Evolutionary conservation across 352 stramenopile genomes (phyloP), one percentile per base, ranked within the genome.

Genomic region (Lagenidium giganteum): DNA sequence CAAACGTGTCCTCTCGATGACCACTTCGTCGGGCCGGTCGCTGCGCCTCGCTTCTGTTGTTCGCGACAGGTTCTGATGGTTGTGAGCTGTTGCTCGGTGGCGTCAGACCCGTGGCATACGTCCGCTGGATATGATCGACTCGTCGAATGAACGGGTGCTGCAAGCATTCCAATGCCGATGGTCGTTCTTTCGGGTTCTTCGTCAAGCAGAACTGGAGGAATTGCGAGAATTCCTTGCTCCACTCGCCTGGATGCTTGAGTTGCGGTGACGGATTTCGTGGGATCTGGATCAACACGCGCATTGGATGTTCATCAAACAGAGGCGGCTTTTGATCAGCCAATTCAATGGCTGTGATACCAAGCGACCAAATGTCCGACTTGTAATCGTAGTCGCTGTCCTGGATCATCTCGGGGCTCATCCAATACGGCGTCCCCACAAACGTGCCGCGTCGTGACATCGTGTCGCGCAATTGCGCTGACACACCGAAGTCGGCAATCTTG

Each of bases 341-440:
- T 54, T 97, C 89, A 37, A 97, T 88, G 8, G 80, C 75, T 5
- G 87, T 96, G 54, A 97, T 93, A 8, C 82, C 84, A n/a, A 95
- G 61, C 24, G 69, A 87, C 84, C 84, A 95, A 54, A 94, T 87
- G 57, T 95, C 82, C n/a, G 87, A 84, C 57, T 95, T 95, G 51
- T 77, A 79, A 51, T 96, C 87, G 68, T 97, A 96, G 53, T 93
- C 85, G 40, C 75, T 75, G 37, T 93, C 88, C 51, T 90, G 81
- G 58, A 97, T 97, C 48, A 97, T 83, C 63, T 97, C 91, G 5
- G 89, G 87, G 8, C 86, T 92, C 89, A 97, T 97, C 91, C 91
- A 97, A 53, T 96, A 97, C 12, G 87, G 87, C 25, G 91, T 97
- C 6, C 91, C 89, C 5, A 97, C 89, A 11, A 97, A 94, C 3